Percentiles rank a stretch among this genome's conserved stretches.
These are phyloP conservation scores for Sporothrix mexicana DNA, from an alignment of 2,329 filamentous ascomycete species.

Conservation along the genomic window DNA sequence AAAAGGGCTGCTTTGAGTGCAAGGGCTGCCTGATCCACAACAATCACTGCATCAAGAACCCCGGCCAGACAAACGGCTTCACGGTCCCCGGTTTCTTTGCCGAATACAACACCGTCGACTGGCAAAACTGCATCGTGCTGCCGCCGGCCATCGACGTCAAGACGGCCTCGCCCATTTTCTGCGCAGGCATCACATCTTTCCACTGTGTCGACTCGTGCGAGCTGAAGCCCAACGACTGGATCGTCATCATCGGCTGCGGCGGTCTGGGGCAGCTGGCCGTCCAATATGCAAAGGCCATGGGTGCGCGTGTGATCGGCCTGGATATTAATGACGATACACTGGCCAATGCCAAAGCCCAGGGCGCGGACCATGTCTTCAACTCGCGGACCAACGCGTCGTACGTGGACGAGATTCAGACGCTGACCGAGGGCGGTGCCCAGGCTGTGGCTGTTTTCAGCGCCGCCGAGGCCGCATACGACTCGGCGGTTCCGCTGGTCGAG, in stretches of 20 bases:
- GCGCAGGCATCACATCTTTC: conserved; percentile 55
- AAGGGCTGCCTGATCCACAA: conserved; percentile 54
- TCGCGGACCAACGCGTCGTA: conserved; percentile 48
- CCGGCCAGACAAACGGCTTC: conserved; percentile 52
- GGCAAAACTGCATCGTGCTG: conserved; percentile 51
- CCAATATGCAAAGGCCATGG: conserved; percentile 54
- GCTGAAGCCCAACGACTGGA: conserved; percentile 46
- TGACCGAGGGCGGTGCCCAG: conserved; percentile 50
- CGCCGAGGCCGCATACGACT: conserved; percentile 44
- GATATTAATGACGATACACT: conserved; percentile 48
- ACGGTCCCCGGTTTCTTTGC: conserved; percentile 53
- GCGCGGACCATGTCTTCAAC: conserved; percentile 52
- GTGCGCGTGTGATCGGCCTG: conserved; percentile 49
- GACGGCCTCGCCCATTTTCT: conserved; percentile 53
- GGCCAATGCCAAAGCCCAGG: conserved; percentile 47
- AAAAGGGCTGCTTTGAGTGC: conserved; percentile 54
- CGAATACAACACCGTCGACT: conserved; percentile 55
- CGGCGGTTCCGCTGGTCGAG: conserved; percentile 9
- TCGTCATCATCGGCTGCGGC: conserved; percentile 51
- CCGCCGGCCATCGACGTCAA: conserved; percentile 40
- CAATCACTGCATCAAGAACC: conserved; percentile 47
- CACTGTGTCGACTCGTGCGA: conserved; percentile 47
- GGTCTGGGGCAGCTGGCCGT: conserved; percentile 53
- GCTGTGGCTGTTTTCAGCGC: conserved; percentile 51
- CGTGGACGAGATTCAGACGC: conserved; percentile 48